These are phyloP conservation scores for Curvularia sp. DNA, from an alignment of 2,329 filamentous ascomycete genomes.

Conservation along the genomic window DNA sequence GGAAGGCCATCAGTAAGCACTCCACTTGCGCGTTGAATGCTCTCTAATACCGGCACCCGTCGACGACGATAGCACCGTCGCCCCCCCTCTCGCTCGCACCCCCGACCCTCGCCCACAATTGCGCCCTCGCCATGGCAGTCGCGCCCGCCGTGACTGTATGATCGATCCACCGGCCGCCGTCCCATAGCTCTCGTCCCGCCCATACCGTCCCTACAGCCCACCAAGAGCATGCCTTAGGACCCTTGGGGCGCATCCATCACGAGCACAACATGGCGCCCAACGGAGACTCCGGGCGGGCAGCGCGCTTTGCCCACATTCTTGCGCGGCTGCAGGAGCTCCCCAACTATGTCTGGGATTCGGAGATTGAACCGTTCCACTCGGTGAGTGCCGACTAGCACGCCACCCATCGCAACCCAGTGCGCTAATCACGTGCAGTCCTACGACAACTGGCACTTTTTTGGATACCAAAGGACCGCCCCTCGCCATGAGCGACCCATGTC, in stretches of 20 bases:
- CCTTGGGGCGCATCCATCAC: slow-evolving; percentile 1
- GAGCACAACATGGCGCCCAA: slow-evolving; percentile 30
- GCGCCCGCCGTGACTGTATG: slow-evolving; percentile 6
- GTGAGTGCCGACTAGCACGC: slow-evolving; percentile 33
- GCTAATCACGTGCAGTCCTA: slow-evolving; percentile 65
- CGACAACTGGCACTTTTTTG: slow-evolving; percentile 77
- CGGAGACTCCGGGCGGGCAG: slow-evolving; percentile 22
- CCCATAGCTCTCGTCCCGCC: not conserved
- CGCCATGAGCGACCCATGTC: slow-evolving; percentile 32
- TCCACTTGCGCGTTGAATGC: slow-evolving; percentile 13
- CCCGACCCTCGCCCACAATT: not conserved
- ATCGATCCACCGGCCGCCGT: not conserved
- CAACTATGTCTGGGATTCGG: slow-evolving; percentile 50
- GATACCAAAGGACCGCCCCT: slow-evolving; percentile 37
- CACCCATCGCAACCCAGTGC: not conserved
- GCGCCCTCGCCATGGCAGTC: slow-evolving; percentile 11
- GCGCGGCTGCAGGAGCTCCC: slow-evolving; percentile 49
- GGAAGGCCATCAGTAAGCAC: slow-evolving; percentile 22
- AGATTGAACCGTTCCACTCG: slow-evolving; percentile 57
- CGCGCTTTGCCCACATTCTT: slow-evolving; percentile 44
- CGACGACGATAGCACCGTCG: slow-evolving; percentile 7
- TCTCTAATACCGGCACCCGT: not conserved
- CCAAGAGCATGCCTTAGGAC: slow-evolving; percentile 17
- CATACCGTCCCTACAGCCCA: not conserved
- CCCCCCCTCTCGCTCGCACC: slow-evolving; percentile 6